Base-by-base conservation (phyloP, 768 basidiomycete species). In the Multifurca ochricompacta region DNA sequence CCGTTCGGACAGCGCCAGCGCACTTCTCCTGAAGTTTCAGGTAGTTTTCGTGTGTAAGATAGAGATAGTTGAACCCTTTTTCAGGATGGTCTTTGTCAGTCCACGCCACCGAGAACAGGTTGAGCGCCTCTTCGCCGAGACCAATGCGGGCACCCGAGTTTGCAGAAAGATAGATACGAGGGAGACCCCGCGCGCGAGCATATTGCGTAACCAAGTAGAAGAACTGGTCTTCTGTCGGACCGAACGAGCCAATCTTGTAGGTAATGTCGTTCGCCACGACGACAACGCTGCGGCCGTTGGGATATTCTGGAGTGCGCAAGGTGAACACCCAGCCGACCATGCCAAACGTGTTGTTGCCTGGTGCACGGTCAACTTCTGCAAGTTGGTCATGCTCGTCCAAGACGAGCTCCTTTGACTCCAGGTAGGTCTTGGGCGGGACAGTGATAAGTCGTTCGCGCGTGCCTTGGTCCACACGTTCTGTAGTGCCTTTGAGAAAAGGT, bases 301-400 rank as follows among this genome's bases (percentile, higher is more conserved):
- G 91, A 71, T 79, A 96, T 70, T 98, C 96, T 3, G 96, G 95
- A 0, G 94, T 97, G 60, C 76, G 74, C 61, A 98, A 74, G 3
- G 83, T 94, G 75, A 91, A 96, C 19, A 95, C 82, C 96, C 96
- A 99, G 2, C 82, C 95, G 51, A 98, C 90, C 96, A 99, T 99
- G 63, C 96, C 96, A 65, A 88, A 90, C 32, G 79, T 82, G 69
- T 98, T 99, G 67, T 89, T 92, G 19, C 96, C 96, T 13, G 93
- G 89, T 3, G 91, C 82, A 54, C 96, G 80, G 56, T 90, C 87
- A 42, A 99, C 90, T 70, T 96, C 93, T 18, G 83, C 77, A 18
- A 98, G 78, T 60, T 89, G 80, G 63, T 95, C 91, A 60, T 93
- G 78, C 71, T 98, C 96, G 64, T 98, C 95, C 28, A 95, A 72